Conservation (phyloP, 352 stramenopile species). For the Phytophthora boehmeriae region DNA sequence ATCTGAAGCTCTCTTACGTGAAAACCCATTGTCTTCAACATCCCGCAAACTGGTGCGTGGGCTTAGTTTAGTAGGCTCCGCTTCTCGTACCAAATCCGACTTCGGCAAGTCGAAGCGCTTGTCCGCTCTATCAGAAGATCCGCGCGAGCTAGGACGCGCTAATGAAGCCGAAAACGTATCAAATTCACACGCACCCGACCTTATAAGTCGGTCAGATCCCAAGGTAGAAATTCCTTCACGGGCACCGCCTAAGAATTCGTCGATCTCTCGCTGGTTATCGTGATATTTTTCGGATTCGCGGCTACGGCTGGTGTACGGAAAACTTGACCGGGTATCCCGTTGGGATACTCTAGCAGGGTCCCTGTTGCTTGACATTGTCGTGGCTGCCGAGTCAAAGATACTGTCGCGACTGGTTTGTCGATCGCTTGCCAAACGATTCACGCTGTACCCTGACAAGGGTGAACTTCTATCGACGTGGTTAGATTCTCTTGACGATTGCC, state of each 20-base stretch:
- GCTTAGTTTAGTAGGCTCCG: constrained; percentile 5
- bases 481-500: constrained; percentile 5
- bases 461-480: not conserved
- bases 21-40: not conserved
- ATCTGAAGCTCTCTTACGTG: not conserved
- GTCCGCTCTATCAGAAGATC: not conserved
- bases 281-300: constrained; percentile 1
- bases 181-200: not conserved
- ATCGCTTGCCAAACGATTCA: constrained; percentile 8
- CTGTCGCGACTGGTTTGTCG: not conserved
- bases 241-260: not conserved
- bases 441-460: constrained; percentile 4
- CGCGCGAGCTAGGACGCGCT: not conserved
- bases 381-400: constrained; percentile 5
- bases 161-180: not conserved
- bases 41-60: not conserved
- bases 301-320: constrained; percentile 1
- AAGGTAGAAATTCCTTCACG: not conserved
- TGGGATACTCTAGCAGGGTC: not conserved
- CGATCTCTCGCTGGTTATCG: constrained; percentile 23
- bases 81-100: constrained; percentile 18
- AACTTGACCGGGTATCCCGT: not conserved
- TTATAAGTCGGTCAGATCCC: not conserved
- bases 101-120: constrained; percentile 2
- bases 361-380: constrained; percentile 7